Evolutionary conservation across 306 rosid genomes (phyloP).

Genomic region (Vigna trinervia): DNA sequence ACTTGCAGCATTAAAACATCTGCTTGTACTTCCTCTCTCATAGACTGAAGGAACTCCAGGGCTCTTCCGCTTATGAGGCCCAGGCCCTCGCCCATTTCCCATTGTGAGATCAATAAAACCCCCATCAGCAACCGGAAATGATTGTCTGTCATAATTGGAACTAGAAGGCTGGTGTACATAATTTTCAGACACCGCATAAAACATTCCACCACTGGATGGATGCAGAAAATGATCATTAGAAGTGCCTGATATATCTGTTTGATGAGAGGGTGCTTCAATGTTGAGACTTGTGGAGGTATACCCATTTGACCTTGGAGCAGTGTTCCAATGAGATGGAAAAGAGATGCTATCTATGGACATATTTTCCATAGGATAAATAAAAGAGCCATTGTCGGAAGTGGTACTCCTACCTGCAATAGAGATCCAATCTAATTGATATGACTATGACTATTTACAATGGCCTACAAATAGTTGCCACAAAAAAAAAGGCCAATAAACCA

Average conservation of each 20-base stretch:
- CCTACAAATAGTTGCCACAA: constrained; percentile 24
- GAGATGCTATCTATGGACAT: constrained; percentile 58
- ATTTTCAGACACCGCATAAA: constrained; percentile 51
- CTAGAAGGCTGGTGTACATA: constrained; percentile 61
- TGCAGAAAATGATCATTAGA: constrained; percentile 66
- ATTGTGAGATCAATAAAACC: constrained; percentile 64
- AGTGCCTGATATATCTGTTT: constrained; percentile 61
- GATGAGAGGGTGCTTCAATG: constrained; percentile 58
- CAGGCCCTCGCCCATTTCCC: constrained; percentile 71
- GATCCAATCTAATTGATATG: constrained; percentile 18
- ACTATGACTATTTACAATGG: not conserved
- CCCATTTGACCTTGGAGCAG: constrained; percentile 56
- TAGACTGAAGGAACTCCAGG: constrained; percentile 67
- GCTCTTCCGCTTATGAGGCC: constrained; percentile 74
- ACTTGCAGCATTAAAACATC: constrained; percentile 58
- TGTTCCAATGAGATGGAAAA: constrained; percentile 62
- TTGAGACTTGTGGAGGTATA: constrained; percentile 59
- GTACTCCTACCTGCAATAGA: constrained; percentile 56
- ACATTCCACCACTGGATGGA: constrained; percentile 52
- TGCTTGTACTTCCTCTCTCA: constrained; percentile 78
- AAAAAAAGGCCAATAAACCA: not conserved
- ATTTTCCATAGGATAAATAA: constrained; percentile 62
- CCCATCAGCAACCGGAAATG: constrained; percentile 59
- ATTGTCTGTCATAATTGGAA: constrained; percentile 61
- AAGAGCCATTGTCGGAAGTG: constrained; percentile 59